Conservation (phyloP, 2,329 filamentous ascomycete genomes). For the Aspergillus niger region DNA sequence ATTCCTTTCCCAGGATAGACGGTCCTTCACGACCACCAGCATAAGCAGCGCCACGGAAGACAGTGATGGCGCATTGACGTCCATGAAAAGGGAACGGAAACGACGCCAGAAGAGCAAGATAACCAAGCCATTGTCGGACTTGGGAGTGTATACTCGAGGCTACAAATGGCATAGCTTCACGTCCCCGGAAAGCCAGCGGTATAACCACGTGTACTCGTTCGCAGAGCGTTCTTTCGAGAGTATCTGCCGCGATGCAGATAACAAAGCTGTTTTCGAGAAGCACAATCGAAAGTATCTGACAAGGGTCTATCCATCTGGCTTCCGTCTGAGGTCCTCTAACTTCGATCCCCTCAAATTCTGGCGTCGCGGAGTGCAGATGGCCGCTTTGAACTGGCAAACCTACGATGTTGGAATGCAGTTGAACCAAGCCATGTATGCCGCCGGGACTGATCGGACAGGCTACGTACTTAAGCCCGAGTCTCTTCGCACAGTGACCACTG, state of each 20-base stretch:
- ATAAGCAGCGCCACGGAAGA: constrained; percentile 70
- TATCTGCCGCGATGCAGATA: constrained; percentile 72
- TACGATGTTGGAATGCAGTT: constrained; percentile 95
- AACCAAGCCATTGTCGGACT: constrained; percentile 74
- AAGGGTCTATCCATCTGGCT: constrained; percentile 86
- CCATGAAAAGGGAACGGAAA: constrained; percentile 60
- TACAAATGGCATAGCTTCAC: constrained; percentile 86
- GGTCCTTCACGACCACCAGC: constrained; percentile 57
- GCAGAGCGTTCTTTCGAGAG: constrained; percentile 85
- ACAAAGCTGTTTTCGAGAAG: constrained; percentile 75
- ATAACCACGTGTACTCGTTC: constrained; percentile 95
- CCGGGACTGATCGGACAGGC: constrained; percentile 79
- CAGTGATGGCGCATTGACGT: constrained; percentile 63
- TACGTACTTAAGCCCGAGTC: constrained; percentile 93
- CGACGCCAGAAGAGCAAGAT: constrained; percentile 78
- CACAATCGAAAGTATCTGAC: constrained; percentile 93
- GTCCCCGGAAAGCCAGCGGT: constrained; percentile 74
- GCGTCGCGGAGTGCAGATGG: constrained; percentile 96
- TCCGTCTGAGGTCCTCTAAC: constrained; percentile 83
- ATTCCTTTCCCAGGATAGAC: constrained; percentile 54
- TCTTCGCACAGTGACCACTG: constrained; percentile 56
- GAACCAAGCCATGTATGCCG: constrained; percentile 97
- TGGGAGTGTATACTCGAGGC: constrained; percentile 76
- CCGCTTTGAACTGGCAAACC: constrained; percentile 96
- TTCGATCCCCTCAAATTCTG: constrained; percentile 93